phyloP scores from a whole-genome alignment of 2,329 filamentous ascomycete genomes.

The Ceratocystis destructans region DNA sequence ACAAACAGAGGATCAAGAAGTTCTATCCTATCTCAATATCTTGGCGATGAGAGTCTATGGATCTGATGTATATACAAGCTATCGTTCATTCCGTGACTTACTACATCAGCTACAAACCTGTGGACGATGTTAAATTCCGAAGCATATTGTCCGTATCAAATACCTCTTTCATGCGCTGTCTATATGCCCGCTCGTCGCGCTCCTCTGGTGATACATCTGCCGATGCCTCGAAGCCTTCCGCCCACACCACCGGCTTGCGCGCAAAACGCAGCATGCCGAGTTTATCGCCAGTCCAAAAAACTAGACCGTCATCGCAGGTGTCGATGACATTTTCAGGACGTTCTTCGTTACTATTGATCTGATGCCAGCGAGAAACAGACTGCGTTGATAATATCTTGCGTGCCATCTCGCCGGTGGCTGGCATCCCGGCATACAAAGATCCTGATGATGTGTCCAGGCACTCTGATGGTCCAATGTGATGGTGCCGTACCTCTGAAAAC shows the following conservation, averaged over 20 bases:
- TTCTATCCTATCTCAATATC: not conserved
- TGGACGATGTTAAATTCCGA: not conserved
- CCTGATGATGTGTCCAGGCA: conserved; percentile 27
- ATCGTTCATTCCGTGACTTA: not conserved
- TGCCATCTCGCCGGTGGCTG: conserved; percentile 55
- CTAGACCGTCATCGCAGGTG: conserved; percentile 50
- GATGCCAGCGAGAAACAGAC: conserved; percentile 25
- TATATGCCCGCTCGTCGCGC: conserved; percentile 38
- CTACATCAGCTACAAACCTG: not conserved
- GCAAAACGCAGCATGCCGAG: conserved; percentile 60
- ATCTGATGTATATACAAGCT: not conserved
- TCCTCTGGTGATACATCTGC: conserved; percentile 33
- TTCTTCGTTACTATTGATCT: not conserved
- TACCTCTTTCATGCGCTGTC: conserved; percentile 60
- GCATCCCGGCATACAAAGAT: conserved; percentile 40
- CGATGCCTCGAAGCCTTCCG: conserved; percentile 39
- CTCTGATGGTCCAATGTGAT: conserved; percentile 44
- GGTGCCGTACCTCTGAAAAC: conserved; percentile 42
- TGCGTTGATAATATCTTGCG: conserved; percentile 61
- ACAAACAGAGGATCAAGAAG: not conserved
- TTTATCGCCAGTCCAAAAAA: conserved; percentile 81
- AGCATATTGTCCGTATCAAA: conserved; percentile 53
- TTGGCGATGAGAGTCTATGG: not conserved
- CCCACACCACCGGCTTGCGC: conserved; percentile 33
- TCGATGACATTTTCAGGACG: conserved; percentile 7